Evolutionary conservation across 2,329 filamentous ascomycete species (phyloP), one percentile per base, ranked within the genome.

Genomic region (Diplocarpon rosae): DNA sequence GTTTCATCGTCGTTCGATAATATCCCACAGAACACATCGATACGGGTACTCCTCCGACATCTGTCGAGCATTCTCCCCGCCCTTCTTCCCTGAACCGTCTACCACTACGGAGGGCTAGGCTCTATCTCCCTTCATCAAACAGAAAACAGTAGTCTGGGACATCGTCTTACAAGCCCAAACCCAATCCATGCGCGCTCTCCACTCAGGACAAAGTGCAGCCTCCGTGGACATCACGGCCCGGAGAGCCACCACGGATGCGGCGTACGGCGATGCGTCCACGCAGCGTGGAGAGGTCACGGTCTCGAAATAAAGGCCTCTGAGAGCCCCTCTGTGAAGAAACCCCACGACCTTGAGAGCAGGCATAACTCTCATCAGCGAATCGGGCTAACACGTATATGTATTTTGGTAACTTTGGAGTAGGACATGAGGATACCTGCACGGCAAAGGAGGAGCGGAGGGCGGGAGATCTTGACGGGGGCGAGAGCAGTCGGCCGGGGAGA

Each of bases 301-400:
- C 79, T 82, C 38, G 78, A 77, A 0, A 79, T 82, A 56, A 80
- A 81, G 61, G 76, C 76, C 1, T 77, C 80, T 50, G 77, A 81
- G 56, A 76, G 73, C 27, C 77, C 76, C 0, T 81, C 80, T 51
- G 62, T 81, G 28, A 78, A 81, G 56, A 76, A 79, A 62, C 2
- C 60, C 56, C 1, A 63, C 65, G 0, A 53, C 63, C 0, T 62
- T 80, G 5, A 63, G 65, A 37, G 63, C 72, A 0, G 76, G 77
- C 0, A 81, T 81, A 76, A 68, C 70, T 0, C 81, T 81, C 48
- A 80, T 78, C 0, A 71, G 72, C 9, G 78, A 82, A 61, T 77
- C 78, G 0, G 78, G 77, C 0, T n/a, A n/a, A n/a, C n/a, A n/a
- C n/a, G n/a, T n/a, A n/a, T n/a, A 70, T 81, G 28, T 81, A 82